Conservation (phyloP, 176 grass and related monocot genomes). For the Melocanna baccifera region DNA sequence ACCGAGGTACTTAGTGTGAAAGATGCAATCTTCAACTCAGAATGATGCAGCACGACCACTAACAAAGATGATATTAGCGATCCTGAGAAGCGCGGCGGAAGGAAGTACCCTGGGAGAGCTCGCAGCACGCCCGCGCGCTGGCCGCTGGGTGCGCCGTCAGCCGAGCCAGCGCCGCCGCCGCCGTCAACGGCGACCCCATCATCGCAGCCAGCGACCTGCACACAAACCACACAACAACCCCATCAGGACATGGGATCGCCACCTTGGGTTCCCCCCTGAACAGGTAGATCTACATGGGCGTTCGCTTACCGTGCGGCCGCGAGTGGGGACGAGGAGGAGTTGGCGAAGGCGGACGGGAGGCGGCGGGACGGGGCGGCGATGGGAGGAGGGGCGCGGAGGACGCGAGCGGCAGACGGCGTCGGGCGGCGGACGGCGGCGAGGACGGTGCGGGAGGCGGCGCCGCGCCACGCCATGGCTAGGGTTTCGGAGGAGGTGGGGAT, state of each 20-base stretch:
- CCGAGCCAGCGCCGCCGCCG: slow-evolving; percentile 47
- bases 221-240: background rate
- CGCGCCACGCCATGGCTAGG: slow-evolving; percentile 83
- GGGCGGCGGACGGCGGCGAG: slow-evolving; percentile 49
- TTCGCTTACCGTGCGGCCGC: slow-evolving; percentile 26
- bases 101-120: slow-evolving; percentile 94
- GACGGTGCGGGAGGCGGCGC: slow-evolving; percentile 61
- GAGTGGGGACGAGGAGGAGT: slow-evolving; percentile 34
- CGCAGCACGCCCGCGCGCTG: slow-evolving; percentile 83
- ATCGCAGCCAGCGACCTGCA: slow-evolving; percentile 65
- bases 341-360: slow-evolving; percentile 39
- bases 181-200: slow-evolving; percentile 52
- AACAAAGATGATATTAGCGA: slow-evolving; percentile 41
- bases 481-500: background rate
- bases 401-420: slow-evolving; percentile 24
- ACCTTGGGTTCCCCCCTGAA: no score
- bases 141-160: slow-evolving; percentile 77
- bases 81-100: slow-evolving; percentile 55
- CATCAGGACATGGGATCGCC: background rate
- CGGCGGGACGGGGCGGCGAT: slow-evolving; percentile 39
- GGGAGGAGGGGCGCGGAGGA: slow-evolving; percentile 30
- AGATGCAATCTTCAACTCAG: background rate
- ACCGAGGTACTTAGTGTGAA: background rate
- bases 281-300: background rate
- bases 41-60: slow-evolving; percentile 25